A percentile compares a stretch with the other conserved stretches of the same genome.
Conservation (phyloP, 148 eudicot genomes). For the Simmondsia chinensis region DNA sequence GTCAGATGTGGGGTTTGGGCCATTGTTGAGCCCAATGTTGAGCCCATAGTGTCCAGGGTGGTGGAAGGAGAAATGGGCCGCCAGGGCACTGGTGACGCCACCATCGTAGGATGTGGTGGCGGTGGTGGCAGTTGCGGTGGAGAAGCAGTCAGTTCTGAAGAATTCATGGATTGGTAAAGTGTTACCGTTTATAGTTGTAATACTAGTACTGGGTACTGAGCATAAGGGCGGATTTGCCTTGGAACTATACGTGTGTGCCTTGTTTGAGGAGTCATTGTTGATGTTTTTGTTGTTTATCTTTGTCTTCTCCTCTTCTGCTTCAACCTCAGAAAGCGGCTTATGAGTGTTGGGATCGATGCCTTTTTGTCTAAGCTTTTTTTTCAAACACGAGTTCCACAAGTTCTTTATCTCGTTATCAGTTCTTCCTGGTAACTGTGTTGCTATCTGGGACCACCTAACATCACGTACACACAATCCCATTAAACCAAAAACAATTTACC, state of each 20-base stretch:
- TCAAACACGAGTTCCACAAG: constrained; percentile 83
- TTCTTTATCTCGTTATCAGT: constrained; percentile 94
- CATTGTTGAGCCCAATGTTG: too few relatives aligned
- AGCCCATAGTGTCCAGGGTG: too few relatives aligned
- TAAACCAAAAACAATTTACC: not conserved
- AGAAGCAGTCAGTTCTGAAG: too few relatives aligned
- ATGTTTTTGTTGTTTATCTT: constrained; percentile 19
- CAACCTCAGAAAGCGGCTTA: constrained; percentile 58
- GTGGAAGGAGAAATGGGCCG: too few relatives aligned
- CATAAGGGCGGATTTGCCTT: constrained; percentile 10
- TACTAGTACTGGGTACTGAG: constrained; percentile 3
- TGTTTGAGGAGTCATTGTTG: constrained; percentile 8
- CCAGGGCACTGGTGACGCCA: constrained; percentile 10
- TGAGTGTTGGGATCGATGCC: constrained; percentile 93
- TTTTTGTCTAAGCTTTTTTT: constrained; percentile 79
- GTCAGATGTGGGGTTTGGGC: too few relatives aligned
- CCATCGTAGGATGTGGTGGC: constrained; percentile 17
- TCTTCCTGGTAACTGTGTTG: constrained; percentile 83
- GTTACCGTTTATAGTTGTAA: constrained; percentile 14
- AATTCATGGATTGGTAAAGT: constrained; percentile 31
- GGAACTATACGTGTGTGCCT: constrained; percentile 5
- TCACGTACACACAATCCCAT: not conserved
- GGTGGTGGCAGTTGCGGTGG: constrained; percentile 17
- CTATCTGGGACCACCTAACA: constrained; percentile 91
- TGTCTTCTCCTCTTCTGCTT: constrained; percentile 28